Conservation (phyloP, 305 asterid genomes). For the Fraxinus sp. region DNA sequence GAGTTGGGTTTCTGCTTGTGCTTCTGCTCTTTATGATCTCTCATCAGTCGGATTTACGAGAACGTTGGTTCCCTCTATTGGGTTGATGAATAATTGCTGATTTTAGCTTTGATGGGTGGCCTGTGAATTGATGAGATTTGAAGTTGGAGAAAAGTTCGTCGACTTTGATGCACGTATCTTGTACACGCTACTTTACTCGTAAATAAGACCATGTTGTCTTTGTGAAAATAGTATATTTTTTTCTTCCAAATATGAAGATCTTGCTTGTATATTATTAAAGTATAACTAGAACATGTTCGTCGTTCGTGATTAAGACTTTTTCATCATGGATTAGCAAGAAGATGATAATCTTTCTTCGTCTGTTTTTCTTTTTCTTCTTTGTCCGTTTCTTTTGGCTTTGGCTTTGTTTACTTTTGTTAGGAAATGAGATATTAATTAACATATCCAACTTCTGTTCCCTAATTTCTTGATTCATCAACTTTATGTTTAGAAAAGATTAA, state of each 20-base stretch:
- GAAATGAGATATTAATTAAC: background rate
- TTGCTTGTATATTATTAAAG: background rate
- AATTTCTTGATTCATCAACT: background rate
- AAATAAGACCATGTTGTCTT: background rate
- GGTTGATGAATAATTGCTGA: background rate
- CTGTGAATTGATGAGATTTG: background rate
- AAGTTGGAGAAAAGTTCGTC: background rate
- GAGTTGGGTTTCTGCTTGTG: slow-evolving; percentile 63
- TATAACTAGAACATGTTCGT: background rate
- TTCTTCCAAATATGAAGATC: background rate
- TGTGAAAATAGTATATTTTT: background rate
- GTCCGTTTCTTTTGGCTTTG: background rate
- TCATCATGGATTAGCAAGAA: background rate
- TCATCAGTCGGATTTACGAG: slow-evolving; percentile 55
- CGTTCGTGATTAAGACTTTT: background rate
- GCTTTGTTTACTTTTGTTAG: background rate
- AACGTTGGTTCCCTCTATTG: background rate
- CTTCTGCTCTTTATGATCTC: slow-evolving; percentile 74
- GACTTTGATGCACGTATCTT: background rate
- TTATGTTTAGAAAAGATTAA: background rate
- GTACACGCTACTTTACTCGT: background rate
- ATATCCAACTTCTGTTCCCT: background rate
- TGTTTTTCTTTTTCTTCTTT: background rate
- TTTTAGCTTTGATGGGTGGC: background rate
- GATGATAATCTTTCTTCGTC: background rate